Evolutionary conservation across 2,329 filamentous ascomycete genomes (phyloP), one percentile per base, ranked within the genome.

Genomic region (Apiospora marii): DNA sequence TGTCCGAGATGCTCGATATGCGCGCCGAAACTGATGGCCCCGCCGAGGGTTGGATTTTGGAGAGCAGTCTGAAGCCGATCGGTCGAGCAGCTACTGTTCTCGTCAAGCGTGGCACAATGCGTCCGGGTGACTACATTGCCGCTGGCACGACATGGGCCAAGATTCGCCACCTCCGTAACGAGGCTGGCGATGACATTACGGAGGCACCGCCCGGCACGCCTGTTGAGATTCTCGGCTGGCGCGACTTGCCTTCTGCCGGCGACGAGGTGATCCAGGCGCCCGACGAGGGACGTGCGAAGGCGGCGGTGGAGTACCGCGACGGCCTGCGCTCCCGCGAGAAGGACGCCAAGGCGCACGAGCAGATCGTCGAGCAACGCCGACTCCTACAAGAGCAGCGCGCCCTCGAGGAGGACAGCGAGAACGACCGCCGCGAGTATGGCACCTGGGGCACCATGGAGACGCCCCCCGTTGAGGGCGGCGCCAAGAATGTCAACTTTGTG

Each of bases 221-320:
- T 0, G 93, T 98, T 3, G 94, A 98, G 82, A 90, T 99, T 27
- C 91, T 98, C 74, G 96, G 96, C n/a, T 99, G 96, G 96, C 92
- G 92, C 77, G 93, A 94, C 48, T 82, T 89, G 8, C 96, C 96
- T 0, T 88, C 89, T 34, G 96, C 96, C 0, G 97, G 97, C 69
- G 94, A 97, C 78, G 91, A 94, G 84, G 92, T 97, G 12, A 86
- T 99, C 0, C 93, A 98, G 83, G 94, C 95, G 0, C 86, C 89
- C 0, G 91, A 92, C 76, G 95, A 98, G 83, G 89, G 91, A 73
- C 92, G 89, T 74, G 96, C 95, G 48, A 94, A 94, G 78, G 88
- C 87, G 2, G 96, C 96, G 0, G 88, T 96, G 1, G 89, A 92
- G 1, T 94, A 95, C 78, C 92, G 96, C 13, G 82, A 89, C 46